Percentiles rank a stretch among this genome's conserved stretches.
Conservation (phyloP, 768 basidiomycete species). For the Goffeauzyma gilvescens region DNA sequence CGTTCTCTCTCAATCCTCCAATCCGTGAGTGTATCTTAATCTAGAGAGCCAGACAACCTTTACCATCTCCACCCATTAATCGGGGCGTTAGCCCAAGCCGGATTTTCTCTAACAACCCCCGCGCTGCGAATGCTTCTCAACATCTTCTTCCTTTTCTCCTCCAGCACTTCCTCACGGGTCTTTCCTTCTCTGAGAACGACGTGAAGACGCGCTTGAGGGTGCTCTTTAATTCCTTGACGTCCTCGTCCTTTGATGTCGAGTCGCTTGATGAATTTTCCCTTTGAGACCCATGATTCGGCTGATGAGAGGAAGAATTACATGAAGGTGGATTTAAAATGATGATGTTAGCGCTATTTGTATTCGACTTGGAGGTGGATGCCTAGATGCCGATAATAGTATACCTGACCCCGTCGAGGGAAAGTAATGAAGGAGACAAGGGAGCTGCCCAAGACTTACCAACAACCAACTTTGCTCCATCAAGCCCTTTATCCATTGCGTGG, state of each 20-base stretch:
- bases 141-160: constrained; percentile 46
- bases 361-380: neutral
- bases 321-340: neutral
- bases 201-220: constrained; percentile 53
- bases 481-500: constrained; percentile 63
- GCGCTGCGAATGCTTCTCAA: constrained; percentile 63
- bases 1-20: too few species aligned
- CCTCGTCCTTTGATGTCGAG: constrained; percentile 70
- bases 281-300: constrained; percentile 92
- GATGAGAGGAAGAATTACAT: constrained; percentile 2
- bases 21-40: too few species aligned
- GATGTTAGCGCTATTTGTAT: constrained; percentile 1
- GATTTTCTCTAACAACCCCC: constrained; percentile 57
- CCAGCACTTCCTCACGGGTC: constrained; percentile 47
- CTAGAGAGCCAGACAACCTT: too few species aligned
- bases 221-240: constrained; percentile 54
- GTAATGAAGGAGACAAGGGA: neutral
- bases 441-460: constrained; percentile 77
- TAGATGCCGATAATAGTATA: too few species aligned
- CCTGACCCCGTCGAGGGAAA: too few species aligned
- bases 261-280: constrained; percentile 50
- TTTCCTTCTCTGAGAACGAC: constrained; percentile 66
- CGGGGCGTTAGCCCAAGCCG: constrained; percentile 19
- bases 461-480: constrained; percentile 52
- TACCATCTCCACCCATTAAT: constrained; percentile 26